These are phyloP conservation scores for Blastocystis sp. DNA, from an alignment of 352 stramenopile genomes.

Conservation along the genomic window DNA sequence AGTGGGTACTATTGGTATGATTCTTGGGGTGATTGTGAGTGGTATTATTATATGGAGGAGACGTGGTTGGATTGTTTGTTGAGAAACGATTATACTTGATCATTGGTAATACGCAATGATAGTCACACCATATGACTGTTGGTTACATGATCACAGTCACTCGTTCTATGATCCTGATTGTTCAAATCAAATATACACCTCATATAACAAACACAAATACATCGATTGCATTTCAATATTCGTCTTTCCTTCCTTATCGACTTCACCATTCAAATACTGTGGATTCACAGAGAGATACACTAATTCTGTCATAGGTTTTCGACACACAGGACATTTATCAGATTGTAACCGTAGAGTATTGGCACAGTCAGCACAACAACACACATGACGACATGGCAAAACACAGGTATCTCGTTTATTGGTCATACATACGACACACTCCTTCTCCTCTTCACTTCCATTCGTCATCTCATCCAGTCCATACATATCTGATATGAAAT, in stretches of 20 bases:
- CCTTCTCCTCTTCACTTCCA: background rate
- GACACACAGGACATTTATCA: slow-evolving; percentile 63
- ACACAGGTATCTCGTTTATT: slow-evolving; percentile 63
- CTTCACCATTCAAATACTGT: slow-evolving; percentile 11
- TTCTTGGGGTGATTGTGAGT: slow-evolving; percentile 17
- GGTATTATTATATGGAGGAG: background rate
- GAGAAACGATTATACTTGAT: background rate
- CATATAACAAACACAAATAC: slow-evolving; percentile 14
- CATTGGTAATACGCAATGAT: background rate
- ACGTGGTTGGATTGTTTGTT: slow-evolving; percentile 34
- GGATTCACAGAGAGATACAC: slow-evolving; percentile 56
- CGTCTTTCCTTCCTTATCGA: background rate
- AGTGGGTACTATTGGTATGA: background rate
- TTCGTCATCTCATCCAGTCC: slow-evolving; percentile 48
- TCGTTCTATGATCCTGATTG: too few relatives aligned
- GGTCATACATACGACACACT: slow-evolving; percentile 66
- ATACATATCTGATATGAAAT: slow-evolving; percentile 39
- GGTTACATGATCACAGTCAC: too few relatives aligned
- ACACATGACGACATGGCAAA: slow-evolving; percentile 66
- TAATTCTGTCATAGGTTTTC: slow-evolving; percentile 57
- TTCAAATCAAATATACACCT: too few relatives aligned
- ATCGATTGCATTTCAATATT: slow-evolving; percentile 42
- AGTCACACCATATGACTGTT: too few relatives aligned
- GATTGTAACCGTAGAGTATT: slow-evolving; percentile 29
- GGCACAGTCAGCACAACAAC: slow-evolving; percentile 65